Evolutionary conservation across 2,329 filamentous ascomycete genomes (phyloP), one percentile per base, ranked within the genome.

Genomic region (Microsporum canis): DNA sequence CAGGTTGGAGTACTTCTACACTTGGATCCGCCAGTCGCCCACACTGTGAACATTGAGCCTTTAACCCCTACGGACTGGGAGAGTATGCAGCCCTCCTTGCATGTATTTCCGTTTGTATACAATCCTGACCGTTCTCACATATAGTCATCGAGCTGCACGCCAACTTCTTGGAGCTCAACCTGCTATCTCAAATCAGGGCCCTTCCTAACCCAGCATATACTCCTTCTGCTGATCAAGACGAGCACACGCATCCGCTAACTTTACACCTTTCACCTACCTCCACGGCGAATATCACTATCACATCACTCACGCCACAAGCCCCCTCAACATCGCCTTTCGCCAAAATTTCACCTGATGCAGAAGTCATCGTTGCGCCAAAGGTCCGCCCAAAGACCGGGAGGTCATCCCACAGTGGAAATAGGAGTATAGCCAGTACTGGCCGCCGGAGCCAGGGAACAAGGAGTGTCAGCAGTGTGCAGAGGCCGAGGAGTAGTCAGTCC

Each of bases 321-420:
- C 74, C 88, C 1, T 78, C 83, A 1, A 83, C 85, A 57, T 81
- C 84, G 1, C 81, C 89, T 0, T 99, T 99, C 71, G 90, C 89
- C 31, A 97, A 96, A 74, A 89, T 99, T 58, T 88, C 89, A 0
- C 88, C 91, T 0, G 91, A 97, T 71, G 92, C 92, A 27, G 94
- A 99, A 75, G 91, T 99, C 57, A 95, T 97, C 65, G 94, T 99
- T 63, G 94, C 94, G 2, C 94, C 94, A 0, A 99, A 99, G 76
- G 88, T 87, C 31, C 84, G 92, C 60, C 81, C 88, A 47, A 91
- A 89, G 71, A 77, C 81, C 38, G 78, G 84, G 2, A 83, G 86
- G 61, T 81, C 76, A 62, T 75, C 77, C 34, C 83, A 79, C n/a
- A 83, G 85, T 41, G 90, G 95, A 66, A 90, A 83, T 69, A 82